Evolutionary conservation across 2,329 filamentous ascomycete genomes (phyloP).

Genomic region (Neocatenulostroma microsporum): DNA sequence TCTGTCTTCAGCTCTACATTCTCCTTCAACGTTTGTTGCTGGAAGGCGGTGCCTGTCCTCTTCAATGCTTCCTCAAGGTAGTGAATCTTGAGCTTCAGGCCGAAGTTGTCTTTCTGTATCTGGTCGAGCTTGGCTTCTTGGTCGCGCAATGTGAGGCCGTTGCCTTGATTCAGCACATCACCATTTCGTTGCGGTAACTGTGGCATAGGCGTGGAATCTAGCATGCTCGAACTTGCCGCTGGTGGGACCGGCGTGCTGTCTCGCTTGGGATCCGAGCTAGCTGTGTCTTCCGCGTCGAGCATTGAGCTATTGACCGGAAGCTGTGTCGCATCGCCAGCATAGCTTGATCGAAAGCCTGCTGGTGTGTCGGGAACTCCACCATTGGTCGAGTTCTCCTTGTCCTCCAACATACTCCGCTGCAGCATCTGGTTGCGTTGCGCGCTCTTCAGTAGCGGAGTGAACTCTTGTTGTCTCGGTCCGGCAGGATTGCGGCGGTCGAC

Average conservation of each 20-base stretch:
- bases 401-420: conserved; percentile 29
- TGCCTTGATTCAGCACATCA: conserved; percentile 68
- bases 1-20: conserved; percentile 95
- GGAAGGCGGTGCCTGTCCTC: conserved; percentile 82
- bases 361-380: conserved; percentile 56
- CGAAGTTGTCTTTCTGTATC: conserved; percentile 98
- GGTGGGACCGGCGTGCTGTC: conserved; percentile 69
- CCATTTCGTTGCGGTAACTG: conserved; percentile 56
- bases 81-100: conserved; percentile 92
- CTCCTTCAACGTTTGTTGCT: conserved; percentile 79
- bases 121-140: conserved; percentile 90
- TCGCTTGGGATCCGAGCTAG: conserved; percentile 51
- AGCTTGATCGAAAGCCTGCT: conserved; percentile 52
- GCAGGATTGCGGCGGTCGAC: conserved; percentile 55
- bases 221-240: conserved; percentile 66
- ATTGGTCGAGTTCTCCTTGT: conserved; percentile 35
- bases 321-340: conserved; percentile 55
- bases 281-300: conserved; percentile 54
- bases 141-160: conserved; percentile 83
- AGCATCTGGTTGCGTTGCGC: conserved; percentile 60
- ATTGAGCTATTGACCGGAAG: conserved; percentile 70
- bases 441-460: conserved; percentile 86
- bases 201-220: conserved; percentile 71
- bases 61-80: conserved; percentile 86
- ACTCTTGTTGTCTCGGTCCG: conserved; percentile 58